A percentile compares a stretch with the other conserved stretches of the same genome.
Conservation (phyloP, 1,284 basidiomycete species). For the Phylloporus sp. region DNA sequence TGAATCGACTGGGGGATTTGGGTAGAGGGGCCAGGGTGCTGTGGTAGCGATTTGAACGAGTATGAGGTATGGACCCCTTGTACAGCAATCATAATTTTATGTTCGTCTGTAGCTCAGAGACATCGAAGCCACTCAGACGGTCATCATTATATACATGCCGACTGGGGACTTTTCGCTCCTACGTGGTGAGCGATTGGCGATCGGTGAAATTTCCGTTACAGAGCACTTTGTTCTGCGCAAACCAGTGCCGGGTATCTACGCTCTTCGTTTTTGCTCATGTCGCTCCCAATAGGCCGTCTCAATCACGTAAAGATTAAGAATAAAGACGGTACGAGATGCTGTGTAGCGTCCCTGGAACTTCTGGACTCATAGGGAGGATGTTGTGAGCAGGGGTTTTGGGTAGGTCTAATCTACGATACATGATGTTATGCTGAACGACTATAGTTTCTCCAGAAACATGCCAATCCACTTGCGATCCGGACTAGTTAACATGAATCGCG, state of each 20-base stretch:
- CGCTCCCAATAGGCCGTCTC: slow-evolving; percentile 21
- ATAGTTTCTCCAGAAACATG: too few relatives aligned
- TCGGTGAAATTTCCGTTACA: slow-evolving; percentile 69
- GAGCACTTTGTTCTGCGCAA: slow-evolving; percentile 59
- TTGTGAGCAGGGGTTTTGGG: too few relatives aligned
- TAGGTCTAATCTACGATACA: too few relatives aligned
- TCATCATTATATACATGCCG: slow-evolving; percentile 79
- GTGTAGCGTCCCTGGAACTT: slow-evolving; percentile 45
- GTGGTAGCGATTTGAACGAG: slow-evolving; percentile 43
- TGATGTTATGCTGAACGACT: too few relatives aligned
- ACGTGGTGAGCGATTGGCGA: slow-evolving; percentile 72
- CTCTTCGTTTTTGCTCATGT: too few relatives aligned
- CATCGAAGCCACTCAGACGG: slow-evolving; percentile 40
- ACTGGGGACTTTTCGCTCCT: slow-evolving; percentile 81
- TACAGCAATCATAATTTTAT: too few relatives aligned
- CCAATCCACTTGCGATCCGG: too few relatives aligned
- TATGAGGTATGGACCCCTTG: slow-evolving; percentile 23
- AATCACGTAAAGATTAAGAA: slow-evolving; percentile 51
- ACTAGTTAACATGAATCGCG: too few relatives aligned
- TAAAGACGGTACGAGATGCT: too few relatives aligned
- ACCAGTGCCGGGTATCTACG: slow-evolving; percentile 56
- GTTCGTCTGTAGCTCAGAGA: slow-evolving; percentile 53
- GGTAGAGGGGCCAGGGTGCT: too few relatives aligned
- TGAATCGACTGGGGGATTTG: slow-evolving; percentile 24
- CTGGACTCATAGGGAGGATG: slow-evolving; percentile 37